A percentile compares a stretch with the other conserved stretches of the same genome.
phyloP scores from a whole-genome alignment of 352 stramenopile genomes.

The Thalassiosira livingstoniorum region DNA sequence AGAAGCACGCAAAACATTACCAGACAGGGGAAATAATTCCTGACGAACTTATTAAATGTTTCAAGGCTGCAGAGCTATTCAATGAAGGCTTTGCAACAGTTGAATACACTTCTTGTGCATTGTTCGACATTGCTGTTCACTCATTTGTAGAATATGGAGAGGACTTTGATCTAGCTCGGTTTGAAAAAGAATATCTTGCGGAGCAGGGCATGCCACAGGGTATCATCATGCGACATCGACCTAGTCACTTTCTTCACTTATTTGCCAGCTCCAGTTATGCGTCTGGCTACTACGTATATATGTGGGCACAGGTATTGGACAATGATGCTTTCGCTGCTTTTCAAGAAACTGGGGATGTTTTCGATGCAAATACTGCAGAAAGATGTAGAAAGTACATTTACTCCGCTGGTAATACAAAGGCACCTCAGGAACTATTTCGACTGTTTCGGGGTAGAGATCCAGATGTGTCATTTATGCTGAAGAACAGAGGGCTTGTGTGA shows the following conservation, averaged over 20 bases:
- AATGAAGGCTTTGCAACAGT: constrained; percentile 85
- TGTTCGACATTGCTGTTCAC: constrained; percentile 84
- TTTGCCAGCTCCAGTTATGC: constrained; percentile 80
- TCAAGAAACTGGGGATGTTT: constrained; percentile 78
- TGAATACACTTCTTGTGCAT: constrained; percentile 84
- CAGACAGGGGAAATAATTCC: constrained; percentile 78
- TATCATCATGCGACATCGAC: constrained; percentile 85
- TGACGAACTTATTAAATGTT: constrained; percentile 77
- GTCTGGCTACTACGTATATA: constrained; percentile 81
- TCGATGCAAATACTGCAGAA: constrained; percentile 70
- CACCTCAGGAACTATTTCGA: constrained; percentile 80
- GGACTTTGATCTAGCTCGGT: constrained; percentile 79
- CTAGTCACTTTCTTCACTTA: constrained; percentile 81
- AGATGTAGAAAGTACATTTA: constrained; percentile 78
- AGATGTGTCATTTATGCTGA: constrained; percentile 83
- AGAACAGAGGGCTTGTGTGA: constrained; percentile 82
- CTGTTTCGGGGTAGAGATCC: constrained; percentile 81
- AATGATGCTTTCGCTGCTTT: constrained; percentile 86
- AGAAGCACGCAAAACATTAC: constrained; percentile 79
- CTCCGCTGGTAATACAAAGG: constrained; percentile 74
- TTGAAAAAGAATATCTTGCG: constrained; percentile 80
- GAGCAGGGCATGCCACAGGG: constrained; percentile 81
- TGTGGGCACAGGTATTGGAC: constrained; percentile 70
- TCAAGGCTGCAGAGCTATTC: constrained; percentile 78
- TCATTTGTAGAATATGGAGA: constrained; percentile 72